Conservation (phyloP, 306 rosid species). For the Glycine soja region DNA sequence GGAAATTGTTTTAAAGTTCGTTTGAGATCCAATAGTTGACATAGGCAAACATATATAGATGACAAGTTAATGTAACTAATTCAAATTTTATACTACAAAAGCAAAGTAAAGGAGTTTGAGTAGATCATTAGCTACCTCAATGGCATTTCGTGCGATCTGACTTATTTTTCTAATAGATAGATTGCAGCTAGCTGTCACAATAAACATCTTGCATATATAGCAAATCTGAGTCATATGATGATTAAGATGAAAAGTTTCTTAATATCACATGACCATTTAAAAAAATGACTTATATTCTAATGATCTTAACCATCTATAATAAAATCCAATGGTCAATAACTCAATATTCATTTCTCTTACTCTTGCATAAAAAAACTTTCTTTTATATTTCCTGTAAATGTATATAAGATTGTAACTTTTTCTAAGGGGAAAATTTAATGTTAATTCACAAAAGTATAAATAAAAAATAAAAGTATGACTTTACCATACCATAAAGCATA, state of each 20-base stretch:
- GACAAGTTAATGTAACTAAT: not conserved
- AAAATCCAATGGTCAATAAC: no score
- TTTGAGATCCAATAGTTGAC: no score
- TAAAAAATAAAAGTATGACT: not conserved
- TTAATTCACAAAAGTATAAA: not conserved
- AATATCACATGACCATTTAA: not conserved
- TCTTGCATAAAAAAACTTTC: no score
- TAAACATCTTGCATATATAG: not conserved
- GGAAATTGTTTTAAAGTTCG: no score
- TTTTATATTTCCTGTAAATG: no score
- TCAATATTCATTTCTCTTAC: no score
- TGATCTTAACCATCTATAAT: no score
- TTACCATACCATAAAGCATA: slow-evolving; percentile 10
- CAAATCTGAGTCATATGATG: not conserved
- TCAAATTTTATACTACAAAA: not conserved
- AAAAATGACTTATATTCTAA: no score
- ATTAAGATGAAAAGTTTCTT: not conserved
- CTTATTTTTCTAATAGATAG: not conserved
- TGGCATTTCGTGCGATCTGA: not conserved
- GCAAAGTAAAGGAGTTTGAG: not conserved
- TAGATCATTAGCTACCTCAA: not conserved
- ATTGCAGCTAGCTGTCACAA: not conserved
- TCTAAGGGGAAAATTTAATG: not conserved
- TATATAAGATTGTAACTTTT: no score
- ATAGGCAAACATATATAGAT: no score